Base-by-base conservation (phyloP, 495 filamentous ascomycete species). In the Aspergillus diversus region DNA sequence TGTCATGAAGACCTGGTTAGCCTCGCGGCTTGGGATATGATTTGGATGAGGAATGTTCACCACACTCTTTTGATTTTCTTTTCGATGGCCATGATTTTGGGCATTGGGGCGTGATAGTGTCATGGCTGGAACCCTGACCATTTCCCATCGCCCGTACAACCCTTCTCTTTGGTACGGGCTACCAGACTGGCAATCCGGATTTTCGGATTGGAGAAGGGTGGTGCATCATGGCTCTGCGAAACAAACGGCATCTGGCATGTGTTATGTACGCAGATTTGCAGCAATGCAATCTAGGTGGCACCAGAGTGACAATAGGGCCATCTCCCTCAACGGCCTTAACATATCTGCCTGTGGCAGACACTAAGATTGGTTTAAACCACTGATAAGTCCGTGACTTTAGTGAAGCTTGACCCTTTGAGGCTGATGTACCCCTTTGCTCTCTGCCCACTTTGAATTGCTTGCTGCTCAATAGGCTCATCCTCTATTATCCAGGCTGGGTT, bases 1-100 rank as follows among this genome's bases (percentile, higher is more conserved):
- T 75, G 73, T 79, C 78, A 83, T 80, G 73, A 86, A 85, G 81
- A 86, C 73, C 71, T 77, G 79, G 78, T 82, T 62, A 77, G 84
- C 83, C 84, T 83, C 84, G 75, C 83, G 84, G 84, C 84, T 78
- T 69, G 76, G 77, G 75, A 78, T 80, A 83, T 78, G 79, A 78
- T 71, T 75, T 73, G 79, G 80, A 83, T 76, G 77, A 81, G 80
- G 72, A 78, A 80, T 78, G 73, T 79, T 75, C 72, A 71, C 62
- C 59, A 62, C 60, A 63, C 53, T 63, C 60, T n/a, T 63, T 63
- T 57, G 9, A 71, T 68, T 69, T 78, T 78, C 73, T 71, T 63
- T 73, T 81, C 78, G 67, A 65, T 66, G 71, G 75, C 75, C 73
- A 73, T 74, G 66, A 68, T 67, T 57, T 35, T 60, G 58, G 32